Percentiles rank a stretch among this genome's conserved stretches.
Evolutionary conservation across 1,284 basidiomycete genomes (phyloP).

Genomic region (Lentinula novae-zelandiae): DNA sequence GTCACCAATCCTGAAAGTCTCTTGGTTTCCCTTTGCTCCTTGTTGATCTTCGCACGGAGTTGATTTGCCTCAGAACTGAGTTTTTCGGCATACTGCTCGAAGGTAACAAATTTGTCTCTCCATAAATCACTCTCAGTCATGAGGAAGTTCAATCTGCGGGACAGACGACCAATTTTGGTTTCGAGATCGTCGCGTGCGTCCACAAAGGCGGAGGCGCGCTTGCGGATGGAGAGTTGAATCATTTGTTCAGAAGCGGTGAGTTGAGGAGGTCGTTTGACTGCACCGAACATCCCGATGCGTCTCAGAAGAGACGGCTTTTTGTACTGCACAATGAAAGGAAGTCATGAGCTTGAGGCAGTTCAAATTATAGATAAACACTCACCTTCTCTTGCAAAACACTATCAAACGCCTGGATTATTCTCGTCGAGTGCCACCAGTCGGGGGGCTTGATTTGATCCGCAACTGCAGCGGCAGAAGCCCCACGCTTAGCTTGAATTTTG

Average conservation of each 20-base stretch:
- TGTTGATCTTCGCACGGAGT: slow-evolving; percentile 78
- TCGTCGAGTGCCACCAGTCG: slow-evolving; percentile 89
- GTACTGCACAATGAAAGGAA: slow-evolving; percentile 42
- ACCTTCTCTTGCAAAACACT: slow-evolving; percentile 85
- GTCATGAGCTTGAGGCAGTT: slow-evolving; percentile 14
- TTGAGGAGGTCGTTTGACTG: slow-evolving; percentile 67
- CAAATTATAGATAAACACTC: slow-evolving; percentile 19
- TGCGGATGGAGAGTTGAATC: slow-evolving; percentile 83
- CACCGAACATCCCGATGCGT: slow-evolving; percentile 76
- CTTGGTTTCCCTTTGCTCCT: slow-evolving; percentile 84
- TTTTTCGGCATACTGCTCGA: slow-evolving; percentile 90
- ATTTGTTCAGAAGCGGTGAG: slow-evolving; percentile 77
- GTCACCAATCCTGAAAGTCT: slow-evolving; percentile 75
- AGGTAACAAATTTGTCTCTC: slow-evolving; percentile 89
- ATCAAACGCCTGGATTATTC: slow-evolving; percentile 88
- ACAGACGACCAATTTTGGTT: slow-evolving; percentile 83
- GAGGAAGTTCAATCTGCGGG: slow-evolving; percentile 81
- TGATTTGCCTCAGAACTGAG: slow-evolving; percentile 81
- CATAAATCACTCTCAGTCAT: slow-evolving; percentile 89
- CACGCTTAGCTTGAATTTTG: slow-evolving; percentile 80
- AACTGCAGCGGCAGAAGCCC: slow-evolving; percentile 73
- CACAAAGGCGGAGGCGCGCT: slow-evolving; percentile 87
- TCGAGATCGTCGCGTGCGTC: slow-evolving; percentile 90
- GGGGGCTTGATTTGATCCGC: slow-evolving; percentile 85
- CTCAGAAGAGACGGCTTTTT: slow-evolving; percentile 89